phyloP scores from a whole-genome alignment of 805 yeast species.

The Candida yuanshanica region DNA sequence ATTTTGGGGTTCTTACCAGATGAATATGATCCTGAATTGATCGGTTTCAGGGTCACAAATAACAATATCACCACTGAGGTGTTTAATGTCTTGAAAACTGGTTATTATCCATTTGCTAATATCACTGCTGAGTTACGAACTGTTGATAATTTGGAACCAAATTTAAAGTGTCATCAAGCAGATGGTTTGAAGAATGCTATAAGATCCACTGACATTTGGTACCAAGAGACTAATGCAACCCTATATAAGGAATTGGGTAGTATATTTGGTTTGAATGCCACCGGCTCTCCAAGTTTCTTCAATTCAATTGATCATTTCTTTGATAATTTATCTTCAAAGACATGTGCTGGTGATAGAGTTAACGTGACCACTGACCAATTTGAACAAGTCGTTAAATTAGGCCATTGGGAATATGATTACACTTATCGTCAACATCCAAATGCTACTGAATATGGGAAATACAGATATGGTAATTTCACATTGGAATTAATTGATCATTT shows the following conservation, averaged over 20 bases:
- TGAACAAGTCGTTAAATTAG: constrained; percentile 35
- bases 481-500: constrained; percentile 30
- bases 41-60: constrained; percentile 32
- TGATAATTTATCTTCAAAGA: constrained; percentile 35
- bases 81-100: constrained; percentile 31
- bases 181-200: constrained; percentile 22
- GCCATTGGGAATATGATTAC: constrained; percentile 41
- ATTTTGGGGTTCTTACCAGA: constrained; percentile 29
- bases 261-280: constrained; percentile 18
- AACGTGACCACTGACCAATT: constrained; percentile 26
- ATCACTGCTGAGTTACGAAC: constrained; percentile 28
- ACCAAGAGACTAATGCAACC: constrained; percentile 28
- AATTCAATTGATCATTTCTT: constrained; percentile 36
- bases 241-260: constrained; percentile 22
- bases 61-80: constrained; percentile 36
- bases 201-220: constrained; percentile 29
- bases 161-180: constrained; percentile 29
- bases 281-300: constrained; percentile 19
- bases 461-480: constrained; percentile 32
- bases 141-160: constrained; percentile 33
- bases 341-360: constrained; percentile 34
- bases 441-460: constrained; percentile 30
- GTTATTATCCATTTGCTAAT: constrained; percentile 31
- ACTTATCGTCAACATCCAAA: constrained; percentile 28
- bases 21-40: constrained; percentile 26